Conservation (phyloP, 2,329 filamentous ascomycete genomes). For the Fusarium duplospermum region DNA sequence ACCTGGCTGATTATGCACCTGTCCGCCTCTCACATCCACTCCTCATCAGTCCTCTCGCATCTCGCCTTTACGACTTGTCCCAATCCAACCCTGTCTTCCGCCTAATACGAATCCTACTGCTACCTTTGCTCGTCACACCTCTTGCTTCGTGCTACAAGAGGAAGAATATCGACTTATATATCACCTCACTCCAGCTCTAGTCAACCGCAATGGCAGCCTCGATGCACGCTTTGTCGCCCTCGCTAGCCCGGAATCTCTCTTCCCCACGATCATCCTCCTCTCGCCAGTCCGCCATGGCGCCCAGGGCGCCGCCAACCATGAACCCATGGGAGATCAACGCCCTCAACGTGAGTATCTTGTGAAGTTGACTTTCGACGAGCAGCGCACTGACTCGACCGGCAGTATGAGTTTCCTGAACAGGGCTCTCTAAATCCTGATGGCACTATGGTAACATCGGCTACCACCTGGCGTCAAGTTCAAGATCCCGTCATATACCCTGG, state of each 20-base stretch:
- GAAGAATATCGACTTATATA: slow-evolving; percentile 16
- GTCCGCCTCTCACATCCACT: neutral
- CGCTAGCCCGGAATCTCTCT: slow-evolving; percentile 14
- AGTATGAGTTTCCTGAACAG: slow-evolving; percentile 44
- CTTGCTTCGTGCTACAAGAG: neutral
- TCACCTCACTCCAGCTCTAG: neutral
- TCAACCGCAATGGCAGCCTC: slow-evolving; percentile 22
- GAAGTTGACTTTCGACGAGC: neutral
- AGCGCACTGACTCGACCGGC: slow-evolving; percentile 15
- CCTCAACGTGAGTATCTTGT: slow-evolving; percentile 34
- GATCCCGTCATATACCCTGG: slow-evolving; percentile 67
- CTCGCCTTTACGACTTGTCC: slow-evolving; percentile 1
- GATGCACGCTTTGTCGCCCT: slow-evolving; percentile 29
- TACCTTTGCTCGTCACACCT: slow-evolving; percentile 19
- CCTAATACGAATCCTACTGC: slow-evolving; percentile 21
- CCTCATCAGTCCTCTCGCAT: neutral
- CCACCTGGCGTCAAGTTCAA: slow-evolving; percentile 44
- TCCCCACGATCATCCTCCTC: slow-evolving; percentile 14
- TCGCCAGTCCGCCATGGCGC: slow-evolving; percentile 26
- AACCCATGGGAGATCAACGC: slow-evolving; percentile 44
- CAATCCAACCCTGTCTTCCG: slow-evolving; percentile 12
- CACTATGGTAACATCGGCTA: slow-evolving; percentile 20
- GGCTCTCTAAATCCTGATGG: slow-evolving; percentile 36
- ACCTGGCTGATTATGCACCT: neutral
- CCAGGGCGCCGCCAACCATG: slow-evolving; percentile 31